A percentile compares a stretch with the other conserved stretches of the same genome.
These are phyloP conservation scores for Chimonanthus praecox DNA, from an alignment of 164 flowering plant genomes.

Conservation along the genomic window DNA sequence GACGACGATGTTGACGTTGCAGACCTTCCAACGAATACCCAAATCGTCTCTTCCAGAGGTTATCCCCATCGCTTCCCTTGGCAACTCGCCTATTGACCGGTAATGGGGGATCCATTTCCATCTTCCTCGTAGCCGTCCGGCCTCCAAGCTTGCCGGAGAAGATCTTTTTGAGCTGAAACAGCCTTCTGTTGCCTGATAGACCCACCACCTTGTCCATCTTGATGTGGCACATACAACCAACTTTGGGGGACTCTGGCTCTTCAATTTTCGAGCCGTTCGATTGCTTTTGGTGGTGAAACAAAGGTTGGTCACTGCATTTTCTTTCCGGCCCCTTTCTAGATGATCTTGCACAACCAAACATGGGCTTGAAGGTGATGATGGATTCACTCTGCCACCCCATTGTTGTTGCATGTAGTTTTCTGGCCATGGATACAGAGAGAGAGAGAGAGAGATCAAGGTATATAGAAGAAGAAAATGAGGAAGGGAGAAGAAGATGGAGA, in stretches of 20 bases:
- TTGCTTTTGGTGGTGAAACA: background rate
- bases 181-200: background rate
- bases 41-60: constrained; percentile 1
- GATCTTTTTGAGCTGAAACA: constrained; percentile 1
- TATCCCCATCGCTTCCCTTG: background rate
- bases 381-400: background rate
- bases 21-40: background rate
- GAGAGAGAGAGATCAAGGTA: too few relatives aligned
- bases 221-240: background rate
- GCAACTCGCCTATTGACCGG: background rate
- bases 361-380: constrained; percentile 3
- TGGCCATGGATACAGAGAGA: background rate
- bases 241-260: background rate
- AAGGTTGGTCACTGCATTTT: background rate
- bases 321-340: background rate
- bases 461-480: background rate
- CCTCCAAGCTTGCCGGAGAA: background rate
- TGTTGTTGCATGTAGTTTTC: background rate
- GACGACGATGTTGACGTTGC: background rate
- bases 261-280: background rate
- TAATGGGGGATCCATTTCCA: constrained; percentile 1
- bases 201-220: background rate
- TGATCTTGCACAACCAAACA: background rate
- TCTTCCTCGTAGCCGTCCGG: background rate
- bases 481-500: background rate